Percentiles rank a stretch among this genome's conserved stretches.
phyloP scores from a whole-genome alignment of 306 rosid genomes.

The Cyamopsis tetragonoloba region DNA sequence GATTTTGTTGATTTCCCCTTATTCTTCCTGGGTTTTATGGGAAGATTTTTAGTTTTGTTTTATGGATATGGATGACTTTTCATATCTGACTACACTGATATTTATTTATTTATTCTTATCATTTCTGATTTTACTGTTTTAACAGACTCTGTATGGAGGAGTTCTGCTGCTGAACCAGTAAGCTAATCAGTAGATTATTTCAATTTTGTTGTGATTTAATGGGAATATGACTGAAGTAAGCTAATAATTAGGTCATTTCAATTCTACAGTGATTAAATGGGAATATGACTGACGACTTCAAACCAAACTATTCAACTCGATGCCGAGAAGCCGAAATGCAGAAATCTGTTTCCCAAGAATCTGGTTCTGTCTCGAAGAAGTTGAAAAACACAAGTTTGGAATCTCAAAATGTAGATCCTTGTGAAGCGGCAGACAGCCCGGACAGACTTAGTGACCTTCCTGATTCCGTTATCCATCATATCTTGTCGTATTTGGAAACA shows the following conservation, averaged over 20 bases:
- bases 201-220: neutral
- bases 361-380: conserved; percentile 32
- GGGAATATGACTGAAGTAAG: conserved; percentile 14
- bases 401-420: conserved; percentile 11
- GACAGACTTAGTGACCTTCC: conserved; percentile 36
- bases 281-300: conserved; percentile 3
- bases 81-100: neutral
- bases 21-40: neutral
- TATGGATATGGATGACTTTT: neutral
- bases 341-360: conserved; percentile 4
- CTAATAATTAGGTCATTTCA: neutral
- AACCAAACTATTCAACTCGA: neutral
- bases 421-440: conserved; percentile 23
- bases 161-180: conserved; percentile 3
- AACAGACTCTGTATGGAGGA: neutral
- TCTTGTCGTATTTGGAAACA: conserved; percentile 43
- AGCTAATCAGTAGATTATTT: neutral
- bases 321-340: conserved; percentile 12
- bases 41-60: neutral
- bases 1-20: neutral
- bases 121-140: neutral
- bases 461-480: conserved; percentile 34
- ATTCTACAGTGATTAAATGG: neutral
- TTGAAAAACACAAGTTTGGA: neutral
- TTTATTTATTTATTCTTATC: neutral